phyloP scores from a whole-genome alignment of 805 yeast genomes.

The Zygosaccharomyces gambellarensis region DNA sequence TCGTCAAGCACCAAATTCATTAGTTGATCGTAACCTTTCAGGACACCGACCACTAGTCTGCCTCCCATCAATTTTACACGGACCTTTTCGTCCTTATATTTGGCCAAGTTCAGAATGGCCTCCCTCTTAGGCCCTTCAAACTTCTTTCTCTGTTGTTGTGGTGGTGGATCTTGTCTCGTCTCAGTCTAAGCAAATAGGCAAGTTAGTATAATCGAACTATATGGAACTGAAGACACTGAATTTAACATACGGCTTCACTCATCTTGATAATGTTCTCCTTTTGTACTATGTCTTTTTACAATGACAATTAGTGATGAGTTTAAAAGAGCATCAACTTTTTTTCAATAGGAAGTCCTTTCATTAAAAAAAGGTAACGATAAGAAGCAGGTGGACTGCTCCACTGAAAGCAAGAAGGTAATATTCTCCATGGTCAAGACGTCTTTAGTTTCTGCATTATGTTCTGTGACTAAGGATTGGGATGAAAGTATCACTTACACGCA shows the following conservation, averaged over 20 bases:
- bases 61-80: constrained; percentile 83
- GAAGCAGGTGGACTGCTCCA: background rate
- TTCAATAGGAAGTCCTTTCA: background rate
- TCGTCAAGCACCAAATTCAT: constrained; percentile 75
- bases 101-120: constrained; percentile 76
- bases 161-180: constrained; percentile 20
- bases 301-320: background rate
- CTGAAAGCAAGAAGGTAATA: background rate
- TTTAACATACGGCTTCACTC: constrained; percentile 12
- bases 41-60: constrained; percentile 70
- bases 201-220: constrained; percentile 8
- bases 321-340: background rate
- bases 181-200: constrained; percentile 4
- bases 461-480: constrained; percentile 17
- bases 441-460: constrained; percentile 23
- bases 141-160: constrained; percentile 34
- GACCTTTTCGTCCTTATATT: constrained; percentile 66
- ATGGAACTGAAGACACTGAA: background rate
- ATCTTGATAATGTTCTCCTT: constrained; percentile 6
- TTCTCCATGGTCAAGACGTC: constrained; percentile 8
- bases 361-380: background rate
- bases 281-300: too few relatives aligned
- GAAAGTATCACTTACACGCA: constrained; percentile 14
- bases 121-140: constrained; percentile 83
- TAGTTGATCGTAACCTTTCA: constrained; percentile 80